Percentiles rank a stretch among this genome's conserved stretches.
These are phyloP conservation scores for Bisporella sp. DNA, from an alignment of 2,329 filamentous ascomycete genomes.

Conservation along the genomic window DNA sequence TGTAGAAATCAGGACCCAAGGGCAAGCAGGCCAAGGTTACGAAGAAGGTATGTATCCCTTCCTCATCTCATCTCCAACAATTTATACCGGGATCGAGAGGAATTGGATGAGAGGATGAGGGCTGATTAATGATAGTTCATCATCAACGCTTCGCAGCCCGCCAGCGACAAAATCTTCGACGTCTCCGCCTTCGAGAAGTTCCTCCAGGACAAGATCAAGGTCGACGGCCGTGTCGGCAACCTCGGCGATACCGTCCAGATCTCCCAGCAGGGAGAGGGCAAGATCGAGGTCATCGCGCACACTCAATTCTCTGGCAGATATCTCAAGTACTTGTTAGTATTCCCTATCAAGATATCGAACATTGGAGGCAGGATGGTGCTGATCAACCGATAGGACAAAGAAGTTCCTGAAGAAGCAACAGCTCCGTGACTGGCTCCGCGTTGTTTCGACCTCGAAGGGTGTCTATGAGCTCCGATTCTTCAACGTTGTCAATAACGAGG, in stretches of 20 bases:
- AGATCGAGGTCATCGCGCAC: slow-evolving; percentile 96
- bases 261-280: slow-evolving; percentile 87
- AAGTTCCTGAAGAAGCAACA: slow-evolving; percentile 99
- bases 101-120: background rate
- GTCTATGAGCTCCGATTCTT: slow-evolving; percentile 99
- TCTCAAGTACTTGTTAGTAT: slow-evolving; percentile 95
- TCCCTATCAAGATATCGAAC: too few species aligned
- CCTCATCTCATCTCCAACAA: background rate
- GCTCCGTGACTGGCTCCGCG: slow-evolving; percentile 99
- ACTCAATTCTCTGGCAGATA: slow-evolving; percentile 98
- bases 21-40: slow-evolving; percentile 69
- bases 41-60: slow-evolving; percentile 22
- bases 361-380: slow-evolving; percentile 10
- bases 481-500: slow-evolving; percentile 99
- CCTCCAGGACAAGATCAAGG: slow-evolving; percentile 99
- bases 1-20: slow-evolving; percentile 50
- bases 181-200: slow-evolving; percentile 99
- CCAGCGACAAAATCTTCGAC: slow-evolving; percentile 99
- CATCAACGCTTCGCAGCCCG: slow-evolving; percentile 98
- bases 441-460: slow-evolving; percentile 95
- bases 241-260: slow-evolving; percentile 90
- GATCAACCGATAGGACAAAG: slow-evolving; percentile 67
- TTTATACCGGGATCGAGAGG: background rate
- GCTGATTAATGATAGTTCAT: slow-evolving; percentile 63
- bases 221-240: slow-evolving; percentile 96